These are phyloP conservation scores for Penicillium daleae DNA, from an alignment of 495 filamentous ascomycete genomes.

Conservation along the genomic window DNA sequence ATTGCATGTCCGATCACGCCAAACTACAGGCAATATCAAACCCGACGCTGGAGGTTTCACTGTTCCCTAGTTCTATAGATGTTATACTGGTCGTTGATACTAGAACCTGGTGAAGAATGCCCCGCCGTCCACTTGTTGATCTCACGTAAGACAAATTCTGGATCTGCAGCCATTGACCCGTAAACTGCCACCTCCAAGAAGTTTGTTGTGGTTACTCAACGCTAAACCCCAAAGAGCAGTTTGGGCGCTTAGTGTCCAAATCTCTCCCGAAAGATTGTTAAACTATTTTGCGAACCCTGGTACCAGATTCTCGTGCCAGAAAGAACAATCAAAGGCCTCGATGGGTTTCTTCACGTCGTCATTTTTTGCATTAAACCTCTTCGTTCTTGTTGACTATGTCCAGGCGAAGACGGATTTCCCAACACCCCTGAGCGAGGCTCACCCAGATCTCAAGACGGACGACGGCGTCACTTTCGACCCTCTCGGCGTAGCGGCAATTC, in stretches of 20 bases:
- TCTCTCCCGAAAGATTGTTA: neutral
- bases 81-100: neutral
- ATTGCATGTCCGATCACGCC: too few species aligned
- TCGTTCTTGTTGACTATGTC: constrained; percentile 1
- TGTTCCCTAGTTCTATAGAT: neutral
- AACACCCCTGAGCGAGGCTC: constrained; percentile 2
- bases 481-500: constrained; percentile 36
- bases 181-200: neutral
- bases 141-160: neutral
- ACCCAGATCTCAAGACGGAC: constrained; percentile 11
- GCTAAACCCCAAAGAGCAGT: neutral
- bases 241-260: neutral
- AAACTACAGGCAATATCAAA: neutral
- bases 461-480: constrained; percentile 35
- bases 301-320: neutral
- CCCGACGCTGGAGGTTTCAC: neutral
- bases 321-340: neutral
- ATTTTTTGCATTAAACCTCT: neutral
- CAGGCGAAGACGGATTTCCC: constrained; percentile 6
- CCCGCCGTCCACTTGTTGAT: neutral
- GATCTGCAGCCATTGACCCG: neutral
- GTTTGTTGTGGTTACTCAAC: neutral
- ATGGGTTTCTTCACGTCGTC: neutral
- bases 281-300: neutral
- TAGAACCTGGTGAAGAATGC: neutral